A percentile compares a stretch with the other conserved stretches of the same genome.
These are phyloP conservation scores for Boletus putidus DNA, from an alignment of 1,284 basidiomycete species.

Conservation along the genomic window DNA sequence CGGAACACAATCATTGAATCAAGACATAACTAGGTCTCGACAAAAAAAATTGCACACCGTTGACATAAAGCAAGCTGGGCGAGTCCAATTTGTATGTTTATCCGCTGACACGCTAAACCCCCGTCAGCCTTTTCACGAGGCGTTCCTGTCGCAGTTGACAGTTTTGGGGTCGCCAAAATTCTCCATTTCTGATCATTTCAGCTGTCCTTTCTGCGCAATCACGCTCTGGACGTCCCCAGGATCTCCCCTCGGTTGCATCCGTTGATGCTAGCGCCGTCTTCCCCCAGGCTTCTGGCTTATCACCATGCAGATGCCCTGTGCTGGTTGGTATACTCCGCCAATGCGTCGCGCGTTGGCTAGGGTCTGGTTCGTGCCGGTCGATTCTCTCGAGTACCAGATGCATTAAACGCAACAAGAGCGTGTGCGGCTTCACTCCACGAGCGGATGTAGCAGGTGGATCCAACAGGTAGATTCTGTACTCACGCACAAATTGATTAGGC, in stretches of 20 bases:
- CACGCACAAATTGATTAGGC: conserved; percentile 7
- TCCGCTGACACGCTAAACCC: conserved; percentile 15
- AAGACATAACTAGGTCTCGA: conserved; percentile 9
- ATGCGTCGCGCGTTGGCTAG: conserved; percentile 18
- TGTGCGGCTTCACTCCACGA: conserved; percentile 24
- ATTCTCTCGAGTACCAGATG: conserved; percentile 13
- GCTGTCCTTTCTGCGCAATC: conserved; percentile 1
- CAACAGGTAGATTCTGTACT: conserved; percentile 5
- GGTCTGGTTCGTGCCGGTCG: conserved; percentile 19
- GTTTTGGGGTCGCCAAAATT: conserved; percentile 33
- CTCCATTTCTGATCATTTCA: conserved; percentile 5
- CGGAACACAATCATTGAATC: conserved; percentile 7
- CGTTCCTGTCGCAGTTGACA: conserved; percentile 33
- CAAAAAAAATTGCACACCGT: conserved; percentile 15
- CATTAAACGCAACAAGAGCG: conserved; percentile 19
- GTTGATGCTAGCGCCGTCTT: not conserved
- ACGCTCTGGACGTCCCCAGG: conserved; percentile 11
- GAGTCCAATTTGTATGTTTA: not conserved
- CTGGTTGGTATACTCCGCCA: not conserved
- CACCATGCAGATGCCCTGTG: conserved; percentile 16
- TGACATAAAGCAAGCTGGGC: conserved; percentile 34
- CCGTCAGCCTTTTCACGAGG: conserved; percentile 22
- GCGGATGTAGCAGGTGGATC: conserved; percentile 21
- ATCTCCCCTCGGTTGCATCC: conserved; percentile 6
- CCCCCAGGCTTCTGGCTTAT: conserved; percentile 7